Percentiles rank a stretch among this genome's conserved stretches.
These are phyloP conservation scores for Isabelozyma heimii DNA, from an alignment of 805 yeast genomes.

Conservation along the genomic window DNA sequence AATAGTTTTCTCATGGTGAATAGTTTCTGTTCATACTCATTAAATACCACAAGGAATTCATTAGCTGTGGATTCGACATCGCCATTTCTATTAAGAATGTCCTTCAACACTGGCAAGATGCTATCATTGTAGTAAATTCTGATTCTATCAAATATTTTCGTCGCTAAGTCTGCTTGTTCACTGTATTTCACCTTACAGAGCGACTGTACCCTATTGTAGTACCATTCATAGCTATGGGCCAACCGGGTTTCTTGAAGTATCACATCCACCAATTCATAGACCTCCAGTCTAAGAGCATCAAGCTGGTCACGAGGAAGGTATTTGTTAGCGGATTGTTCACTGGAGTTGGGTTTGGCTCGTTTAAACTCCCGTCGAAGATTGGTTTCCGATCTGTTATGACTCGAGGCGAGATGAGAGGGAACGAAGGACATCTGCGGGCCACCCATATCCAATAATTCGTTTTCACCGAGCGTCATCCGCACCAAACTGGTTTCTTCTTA, in stretches of 20 bases:
- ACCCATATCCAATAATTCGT: conserved; percentile 1
- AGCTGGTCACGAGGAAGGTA: background rate
- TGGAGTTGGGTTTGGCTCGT: conserved; percentile 14
- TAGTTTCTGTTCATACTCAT: conserved; percentile 2
- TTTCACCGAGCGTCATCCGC: background rate
- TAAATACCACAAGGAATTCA: conserved; percentile 4
- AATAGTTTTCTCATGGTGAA: conserved; percentile 25
- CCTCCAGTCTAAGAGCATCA: conserved; percentile 8
- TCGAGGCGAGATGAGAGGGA: conserved; percentile 13
- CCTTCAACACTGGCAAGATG: background rate
- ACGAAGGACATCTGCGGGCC: background rate
- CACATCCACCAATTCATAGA: conserved; percentile 13
- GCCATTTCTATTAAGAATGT: background rate
- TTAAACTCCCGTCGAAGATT: conserved; percentile 7
- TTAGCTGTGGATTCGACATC: background rate
- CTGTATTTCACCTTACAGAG: conserved; percentile 28
- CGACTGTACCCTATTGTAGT: conserved; percentile 27
- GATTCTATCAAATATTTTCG: background rate
- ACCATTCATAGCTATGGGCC: conserved; percentile 18
- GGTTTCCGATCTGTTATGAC: conserved; percentile 2
- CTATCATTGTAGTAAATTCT: background rate
- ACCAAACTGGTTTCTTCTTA: no score
- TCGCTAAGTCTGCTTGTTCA: conserved; percentile 29
- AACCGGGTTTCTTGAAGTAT: conserved; percentile 15
- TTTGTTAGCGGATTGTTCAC: background rate